These are phyloP conservation scores for Phytophthora pinifolia DNA, from an alignment of 352 stramenopile species.

Conservation along the genomic window DNA sequence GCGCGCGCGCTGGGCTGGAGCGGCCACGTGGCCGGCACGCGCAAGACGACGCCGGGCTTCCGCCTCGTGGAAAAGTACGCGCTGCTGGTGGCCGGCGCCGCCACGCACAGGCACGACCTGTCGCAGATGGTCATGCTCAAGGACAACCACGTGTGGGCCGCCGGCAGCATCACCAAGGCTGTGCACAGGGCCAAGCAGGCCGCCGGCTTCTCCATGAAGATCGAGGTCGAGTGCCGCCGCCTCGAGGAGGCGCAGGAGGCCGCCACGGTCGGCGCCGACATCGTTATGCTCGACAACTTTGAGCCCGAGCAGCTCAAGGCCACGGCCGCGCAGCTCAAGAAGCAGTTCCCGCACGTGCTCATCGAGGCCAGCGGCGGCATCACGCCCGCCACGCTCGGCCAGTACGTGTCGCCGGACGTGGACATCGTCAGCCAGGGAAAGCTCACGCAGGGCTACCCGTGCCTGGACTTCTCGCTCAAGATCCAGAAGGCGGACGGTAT, in stretches of 20 bases:
- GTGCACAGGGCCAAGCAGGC: conserved; percentile 91
- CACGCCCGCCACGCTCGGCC: conserved; percentile 91
- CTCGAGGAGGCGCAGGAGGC: conserved; percentile 95
- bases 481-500: conserved; percentile 88
- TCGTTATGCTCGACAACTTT: conserved; percentile 99
- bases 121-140: conserved; percentile 99
- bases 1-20: conserved; percentile 82
- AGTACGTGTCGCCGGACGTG: conserved; percentile 94
- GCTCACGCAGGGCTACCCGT: conserved; percentile 96
- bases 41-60: conserved; percentile 99
- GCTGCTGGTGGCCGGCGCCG: conserved; percentile 94
- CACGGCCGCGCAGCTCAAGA: conserved; percentile 92
- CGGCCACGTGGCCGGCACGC: conserved; percentile 95
- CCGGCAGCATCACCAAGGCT: conserved; percentile 94
- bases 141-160: conserved; percentile 98
- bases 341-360: conserved; percentile 93
- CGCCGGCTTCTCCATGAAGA: conserved; percentile 98
- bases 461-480: conserved; percentile 98
- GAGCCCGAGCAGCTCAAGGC: conserved; percentile 89
- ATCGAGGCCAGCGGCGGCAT: conserved; percentile 98
- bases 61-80: conserved; percentile 99
- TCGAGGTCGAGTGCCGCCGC: conserved; percentile 97
- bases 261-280: conserved; percentile 77
- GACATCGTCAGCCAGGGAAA: conserved; percentile 98
- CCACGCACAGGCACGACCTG: conserved; percentile 95